phyloP scores from a whole-genome alignment of 495 filamentous ascomycete genomes.

The Hypoxylon perforatum region DNA sequence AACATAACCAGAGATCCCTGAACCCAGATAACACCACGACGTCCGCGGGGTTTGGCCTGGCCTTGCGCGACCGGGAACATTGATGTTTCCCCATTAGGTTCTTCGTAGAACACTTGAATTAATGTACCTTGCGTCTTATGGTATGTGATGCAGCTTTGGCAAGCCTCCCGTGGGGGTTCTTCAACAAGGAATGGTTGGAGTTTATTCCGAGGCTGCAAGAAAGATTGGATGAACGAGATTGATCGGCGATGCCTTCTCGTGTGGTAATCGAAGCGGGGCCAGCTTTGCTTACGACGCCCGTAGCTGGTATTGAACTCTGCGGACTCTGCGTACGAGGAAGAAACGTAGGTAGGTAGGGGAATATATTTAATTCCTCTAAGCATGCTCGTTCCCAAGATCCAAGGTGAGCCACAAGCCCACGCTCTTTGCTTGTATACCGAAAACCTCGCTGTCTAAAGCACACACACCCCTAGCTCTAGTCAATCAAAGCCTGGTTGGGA shows the following conservation, averaged over 20 bases:
- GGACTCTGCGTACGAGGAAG: no score
- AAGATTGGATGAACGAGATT: not conserved
- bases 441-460: not conserved
- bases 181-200: not conserved
- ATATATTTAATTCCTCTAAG: conserved; percentile 19
- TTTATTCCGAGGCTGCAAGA: conserved; percentile 1
- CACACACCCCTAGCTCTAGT: not conserved
- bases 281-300: not conserved
- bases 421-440: not conserved
- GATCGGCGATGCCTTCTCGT: conserved; percentile 10
- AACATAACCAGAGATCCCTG: not conserved
- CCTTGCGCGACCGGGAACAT: not conserved
- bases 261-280: conserved; percentile 3
- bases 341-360: not conserved
- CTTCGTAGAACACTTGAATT: not conserved
- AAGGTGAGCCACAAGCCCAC: not conserved
- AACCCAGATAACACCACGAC: not conserved
- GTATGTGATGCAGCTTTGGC: not conserved
- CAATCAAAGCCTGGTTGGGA: not conserved
- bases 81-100: conserved; percentile 9
- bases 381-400: not conserved
- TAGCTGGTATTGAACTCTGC: not conserved
- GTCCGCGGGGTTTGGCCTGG: conserved; percentile 11
- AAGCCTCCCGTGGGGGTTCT: conserved; percentile 20
- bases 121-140: not conserved